phyloP scores from a whole-genome alignment of 2,329 filamentous ascomycete genomes.

The Macrophomina tecta region DNA sequence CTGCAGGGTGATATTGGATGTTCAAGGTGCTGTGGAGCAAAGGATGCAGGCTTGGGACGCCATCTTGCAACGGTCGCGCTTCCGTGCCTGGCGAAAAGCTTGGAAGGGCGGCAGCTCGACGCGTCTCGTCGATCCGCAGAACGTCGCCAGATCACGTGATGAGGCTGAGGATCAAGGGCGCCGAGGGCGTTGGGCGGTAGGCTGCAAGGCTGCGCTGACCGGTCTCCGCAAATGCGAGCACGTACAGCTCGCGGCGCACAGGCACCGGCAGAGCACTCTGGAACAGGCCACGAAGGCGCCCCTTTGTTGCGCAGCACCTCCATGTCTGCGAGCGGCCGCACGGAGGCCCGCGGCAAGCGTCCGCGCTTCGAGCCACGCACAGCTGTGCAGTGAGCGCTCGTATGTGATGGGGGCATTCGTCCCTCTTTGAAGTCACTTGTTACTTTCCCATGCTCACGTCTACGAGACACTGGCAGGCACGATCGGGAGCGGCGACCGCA shows the following conservation, averaged over 20 bases:
- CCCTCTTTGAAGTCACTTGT: conserved; percentile 11
- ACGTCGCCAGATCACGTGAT: conserved; percentile 6
- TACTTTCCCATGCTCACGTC: conserved; percentile 9
- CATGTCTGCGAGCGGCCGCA: conserved; percentile 7
- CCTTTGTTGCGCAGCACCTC: conserved; percentile 17
- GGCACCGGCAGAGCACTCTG: neutral
- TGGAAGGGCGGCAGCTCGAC: neutral
- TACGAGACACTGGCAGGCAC: conserved; percentile 8
- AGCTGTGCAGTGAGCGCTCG: neutral
- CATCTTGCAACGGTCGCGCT: neutral
- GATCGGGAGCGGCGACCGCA: conserved; percentile 10
- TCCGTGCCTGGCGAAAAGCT: conserved; percentile 5
- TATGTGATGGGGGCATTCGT: neutral
- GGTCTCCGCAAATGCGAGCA: conserved; percentile 18
- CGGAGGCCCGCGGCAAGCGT: neutral
- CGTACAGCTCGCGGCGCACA: neutral
- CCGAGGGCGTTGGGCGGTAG: neutral
- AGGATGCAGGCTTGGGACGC: neutral
- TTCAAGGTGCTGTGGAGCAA: neutral
- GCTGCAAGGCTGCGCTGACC: conserved; percentile 3
- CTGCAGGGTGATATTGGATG: neutral
- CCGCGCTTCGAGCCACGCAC: neutral
- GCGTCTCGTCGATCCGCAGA: conserved; percentile 8
- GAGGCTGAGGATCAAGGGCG: conserved; percentile 12
- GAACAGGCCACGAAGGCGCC: conserved; percentile 6